Percentiles rank a stretch among this genome's conserved stretches.
Evolutionary conservation across 208 protist species (phyloP).

Genomic region (Leishmania guyanensis): DNA sequence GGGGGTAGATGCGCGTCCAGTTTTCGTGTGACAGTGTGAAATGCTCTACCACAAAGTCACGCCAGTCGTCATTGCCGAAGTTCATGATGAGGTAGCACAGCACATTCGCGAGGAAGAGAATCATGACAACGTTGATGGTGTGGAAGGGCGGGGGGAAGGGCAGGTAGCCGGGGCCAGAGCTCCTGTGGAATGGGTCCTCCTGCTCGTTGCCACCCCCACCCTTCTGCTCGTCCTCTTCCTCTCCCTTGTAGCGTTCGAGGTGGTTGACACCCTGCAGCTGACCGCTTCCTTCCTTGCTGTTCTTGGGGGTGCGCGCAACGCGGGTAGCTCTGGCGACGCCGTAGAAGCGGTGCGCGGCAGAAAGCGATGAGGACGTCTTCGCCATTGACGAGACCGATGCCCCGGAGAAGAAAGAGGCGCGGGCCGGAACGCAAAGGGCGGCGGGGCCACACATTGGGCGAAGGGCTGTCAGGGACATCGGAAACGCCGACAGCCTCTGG

Average conservation of each 20-base stretch:
- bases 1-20: slow-evolving; percentile 72
- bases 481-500: neutral
- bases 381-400: neutral
- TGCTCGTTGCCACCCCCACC: slow-evolving; percentile 42
- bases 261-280: slow-evolving; percentile 60
- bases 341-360: slow-evolving; percentile 16
- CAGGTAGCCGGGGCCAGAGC: slow-evolving; percentile 70
- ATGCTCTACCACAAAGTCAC: slow-evolving; percentile 87
- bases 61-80: slow-evolving; percentile 74
- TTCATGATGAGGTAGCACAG: slow-evolving; percentile 83
- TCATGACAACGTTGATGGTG: slow-evolving; percentile 88
- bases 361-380: neutral
- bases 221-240: slow-evolving; percentile 60
- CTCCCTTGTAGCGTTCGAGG: slow-evolving; percentile 48
- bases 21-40: slow-evolving; percentile 89
- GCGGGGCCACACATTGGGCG: neutral
- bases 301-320: slow-evolving; percentile 9
- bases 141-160: slow-evolving; percentile 88
- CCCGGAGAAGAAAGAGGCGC: slow-evolving; percentile 19
- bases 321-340: slow-evolving; percentile 5
- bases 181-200: slow-evolving; percentile 61
- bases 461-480: neutral
- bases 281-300: slow-evolving; percentile 14
- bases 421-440: neutral
- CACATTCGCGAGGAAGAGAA: slow-evolving; percentile 78